Base-by-base conservation (phyloP, 768 basidiomycete species). In the Tylopilus sp. region DNA sequence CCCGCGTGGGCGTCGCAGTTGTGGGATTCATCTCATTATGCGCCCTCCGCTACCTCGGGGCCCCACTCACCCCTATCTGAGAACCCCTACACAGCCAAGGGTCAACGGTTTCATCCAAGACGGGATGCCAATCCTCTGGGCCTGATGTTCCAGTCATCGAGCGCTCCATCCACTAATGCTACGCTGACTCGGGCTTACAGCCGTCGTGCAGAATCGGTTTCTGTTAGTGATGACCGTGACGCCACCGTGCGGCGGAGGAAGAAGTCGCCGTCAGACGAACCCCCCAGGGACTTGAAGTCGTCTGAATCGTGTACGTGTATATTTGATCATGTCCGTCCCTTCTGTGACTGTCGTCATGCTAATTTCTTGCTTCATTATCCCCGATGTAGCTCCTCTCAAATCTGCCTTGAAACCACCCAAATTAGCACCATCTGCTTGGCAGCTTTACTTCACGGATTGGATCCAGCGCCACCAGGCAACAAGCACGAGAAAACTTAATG, bases 381-480 rank as follows among this genome's bases (percentile, higher is more conserved):
- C 68, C 66, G 60, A 45, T 67, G 52, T 70, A 86, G 87, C 77
- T 33, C 82, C 81, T 42, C 73, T 82, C 50, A 93, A 88, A 72
- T 93, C 93, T 36, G 72, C 83, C 12, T 76, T 97, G 53, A 85
- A 86, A 38, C 92, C 90, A 19, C 93, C 93, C 44, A 93, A 94
- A 74, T 80, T 93, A 62, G 91, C 94, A 7, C 92, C 90, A 5
- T 94, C 92, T 4, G 91, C 93, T 50, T 97, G 94, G 94, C 94
- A 97, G 71, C 80, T 97, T 40, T 97, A 92, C 72, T 96, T 97
- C 68, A 92, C 92, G 22, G 92, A 96, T 67, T 94, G 90, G 84
- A 93, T 97, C 58, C 88, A 92, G 68, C 81, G 82, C 63, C 87
- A 90, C 68, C 89, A 91, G 71, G 84, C 85, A 54, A 80, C 82